Percentiles rank a stretch among this genome's conserved stretches.
Conservation (phyloP, 192 early-diverging fungal genomes). For the Coemansia sp. region DNA sequence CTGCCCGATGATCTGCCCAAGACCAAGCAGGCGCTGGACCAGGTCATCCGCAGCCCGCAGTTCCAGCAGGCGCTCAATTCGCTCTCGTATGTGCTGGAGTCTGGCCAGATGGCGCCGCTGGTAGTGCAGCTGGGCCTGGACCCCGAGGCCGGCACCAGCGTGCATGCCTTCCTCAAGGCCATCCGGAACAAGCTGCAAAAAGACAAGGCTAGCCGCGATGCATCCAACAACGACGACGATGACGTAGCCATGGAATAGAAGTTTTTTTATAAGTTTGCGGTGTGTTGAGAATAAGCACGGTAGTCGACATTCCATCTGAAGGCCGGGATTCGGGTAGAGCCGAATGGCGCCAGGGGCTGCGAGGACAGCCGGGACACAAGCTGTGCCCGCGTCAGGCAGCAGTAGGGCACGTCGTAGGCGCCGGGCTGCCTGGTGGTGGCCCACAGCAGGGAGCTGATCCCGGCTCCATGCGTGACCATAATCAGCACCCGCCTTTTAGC, state of each 20-base stretch:
- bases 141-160: slow-evolving; percentile 42
- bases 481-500: slow-evolving; percentile 19
- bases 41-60: slow-evolving; percentile 46
- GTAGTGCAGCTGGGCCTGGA: slow-evolving; percentile 49
- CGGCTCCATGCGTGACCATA: slow-evolving; percentile 50
- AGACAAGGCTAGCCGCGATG: slow-evolving; percentile 19
- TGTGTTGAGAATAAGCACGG: slow-evolving; percentile 9
- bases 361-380: slow-evolving; percentile 6
- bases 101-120: slow-evolving; percentile 50
- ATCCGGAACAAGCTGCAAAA: slow-evolving; percentile 40
- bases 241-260: slow-evolving; percentile 23
- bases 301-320: slow-evolving; percentile 28
- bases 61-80: slow-evolving; percentile 51
- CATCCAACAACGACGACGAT: background rate
- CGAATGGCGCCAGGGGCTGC: slow-evolving; percentile 24
- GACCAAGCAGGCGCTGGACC: slow-evolving; percentile 18
- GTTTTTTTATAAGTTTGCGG: background rate
- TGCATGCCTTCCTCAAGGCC: slow-evolving; percentile 45
- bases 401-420: slow-evolving; percentile 32
- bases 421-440: slow-evolving; percentile 31
- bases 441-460: slow-evolving; percentile 39
- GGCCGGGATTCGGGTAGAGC: slow-evolving; percentile 21
- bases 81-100: slow-evolving; percentile 42
- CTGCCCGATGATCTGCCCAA: slow-evolving; percentile 35
- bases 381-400: slow-evolving; percentile 31